Conservation (phyloP, 768 basidiomycete genomes). For the Scleroderma citrinum region DNA sequence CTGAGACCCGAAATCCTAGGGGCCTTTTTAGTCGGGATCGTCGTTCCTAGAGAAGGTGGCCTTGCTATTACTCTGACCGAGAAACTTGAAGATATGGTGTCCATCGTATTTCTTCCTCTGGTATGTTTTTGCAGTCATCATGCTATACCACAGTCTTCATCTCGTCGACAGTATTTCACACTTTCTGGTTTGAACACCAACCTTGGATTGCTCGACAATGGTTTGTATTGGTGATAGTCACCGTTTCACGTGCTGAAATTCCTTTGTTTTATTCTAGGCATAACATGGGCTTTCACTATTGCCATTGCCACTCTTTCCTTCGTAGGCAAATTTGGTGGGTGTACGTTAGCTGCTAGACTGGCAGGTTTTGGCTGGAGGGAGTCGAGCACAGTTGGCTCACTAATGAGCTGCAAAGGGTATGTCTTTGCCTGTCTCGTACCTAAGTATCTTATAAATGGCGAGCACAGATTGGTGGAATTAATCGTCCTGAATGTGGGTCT, state of each 20-base stretch:
- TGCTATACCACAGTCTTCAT: neutral
- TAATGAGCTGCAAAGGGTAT: slow-evolving; percentile 96
- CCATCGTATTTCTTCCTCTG: slow-evolving; percentile 84
- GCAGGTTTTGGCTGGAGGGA: slow-evolving; percentile 79
- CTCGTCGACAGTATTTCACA: slow-evolving; percentile 72
- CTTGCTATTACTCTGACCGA: slow-evolving; percentile 85
- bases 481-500: slow-evolving; percentile 96
- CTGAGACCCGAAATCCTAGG: slow-evolving; percentile 33
- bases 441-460: slow-evolving; percentile 1
- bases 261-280: slow-evolving; percentile 32
- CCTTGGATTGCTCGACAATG: slow-evolving; percentile 75
- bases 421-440: slow-evolving; percentile 5
- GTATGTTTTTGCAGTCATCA: slow-evolving; percentile 32
- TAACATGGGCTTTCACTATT: slow-evolving; percentile 86
- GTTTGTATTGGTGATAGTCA: slow-evolving; percentile 26
- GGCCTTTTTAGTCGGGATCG: slow-evolving; percentile 75
- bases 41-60: slow-evolving; percentile 84
- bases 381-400: slow-evolving; percentile 72
- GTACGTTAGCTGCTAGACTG: slow-evolving; percentile 59
- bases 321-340: slow-evolving; percentile 84
- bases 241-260: slow-evolving; percentile 1
- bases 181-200: slow-evolving; percentile 87
- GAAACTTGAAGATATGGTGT: slow-evolving; percentile 94
- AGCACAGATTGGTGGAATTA: slow-evolving; percentile 74
- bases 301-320: slow-evolving; percentile 78